A percentile compares a stretch with the other conserved stretches of the same genome.
Conservation (phyloP, 805 yeast genomes). For the Myxozyma lipomycoides region DNA sequence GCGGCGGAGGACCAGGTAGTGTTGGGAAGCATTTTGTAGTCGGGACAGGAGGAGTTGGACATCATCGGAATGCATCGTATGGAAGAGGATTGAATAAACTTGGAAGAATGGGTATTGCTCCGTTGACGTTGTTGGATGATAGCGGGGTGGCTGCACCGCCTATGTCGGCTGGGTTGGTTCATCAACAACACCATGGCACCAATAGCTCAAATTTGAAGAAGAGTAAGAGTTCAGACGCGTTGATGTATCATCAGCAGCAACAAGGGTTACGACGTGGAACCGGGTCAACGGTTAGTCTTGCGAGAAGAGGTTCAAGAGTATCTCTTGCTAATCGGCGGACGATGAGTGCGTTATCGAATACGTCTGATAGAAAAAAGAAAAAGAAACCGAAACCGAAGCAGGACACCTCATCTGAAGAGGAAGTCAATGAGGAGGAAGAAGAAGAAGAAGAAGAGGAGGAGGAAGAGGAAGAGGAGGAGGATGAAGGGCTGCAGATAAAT, state of each 20-base stretch:
- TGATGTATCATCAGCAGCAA: constrained; percentile 3
- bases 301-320: constrained; percentile 18
- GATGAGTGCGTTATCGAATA: constrained; percentile 3
- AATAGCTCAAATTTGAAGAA: constrained; percentile 5
- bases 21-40: constrained; percentile 23
- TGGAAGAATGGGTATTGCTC: constrained; percentile 9
- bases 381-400: not conserved
- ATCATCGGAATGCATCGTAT: constrained; percentile 22
- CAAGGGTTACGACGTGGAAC: constrained; percentile 9
- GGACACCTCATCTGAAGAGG: not conserved
- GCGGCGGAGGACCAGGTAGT: not conserved
- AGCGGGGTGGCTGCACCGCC: constrained; percentile 2
- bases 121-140: constrained; percentile 1
- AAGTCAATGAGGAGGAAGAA: constrained; percentile 2
- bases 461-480: constrained; percentile 12
- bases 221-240: constrained; percentile 21
- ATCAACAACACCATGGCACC: not conserved
- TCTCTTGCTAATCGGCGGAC: constrained; percentile 19
- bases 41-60: constrained; percentile 6
- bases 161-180: not conserved
- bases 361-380: not conserved
- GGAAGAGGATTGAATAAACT: constrained; percentile 20
- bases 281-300: constrained; percentile 11
- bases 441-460: constrained; percentile 17
- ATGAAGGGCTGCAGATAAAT: constrained; percentile 20